Percentiles rank a stretch among this genome's conserved stretches.
Evolutionary conservation across 2,329 filamentous ascomycete species (phyloP).

Genomic region (Penicillium polonicum): DNA sequence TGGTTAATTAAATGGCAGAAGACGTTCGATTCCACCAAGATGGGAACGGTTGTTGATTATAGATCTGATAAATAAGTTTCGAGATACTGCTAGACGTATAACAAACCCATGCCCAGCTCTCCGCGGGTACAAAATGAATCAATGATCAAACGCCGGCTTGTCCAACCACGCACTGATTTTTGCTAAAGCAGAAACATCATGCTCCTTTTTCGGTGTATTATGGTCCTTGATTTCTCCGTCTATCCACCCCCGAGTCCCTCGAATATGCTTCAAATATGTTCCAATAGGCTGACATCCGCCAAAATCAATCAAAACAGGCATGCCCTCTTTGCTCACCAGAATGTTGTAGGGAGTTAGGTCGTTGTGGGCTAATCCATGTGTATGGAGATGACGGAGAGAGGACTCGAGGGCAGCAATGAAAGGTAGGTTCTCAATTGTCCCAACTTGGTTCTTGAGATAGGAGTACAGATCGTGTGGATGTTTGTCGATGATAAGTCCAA

Average conservation of each 20-base stretch:
- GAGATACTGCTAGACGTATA: background rate
- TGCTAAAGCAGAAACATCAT: conserved; percentile 4
- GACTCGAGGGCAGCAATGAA: conserved; percentile 21
- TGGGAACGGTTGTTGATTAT: background rate
- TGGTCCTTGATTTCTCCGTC: conserved; percentile 1
- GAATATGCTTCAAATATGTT: conserved; percentile 48
- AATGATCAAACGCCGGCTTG: background rate
- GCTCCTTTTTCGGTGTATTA: background rate
- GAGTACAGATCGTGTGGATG: conserved; percentile 3
- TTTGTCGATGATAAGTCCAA: conserved; percentile 21
- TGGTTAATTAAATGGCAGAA: no score
- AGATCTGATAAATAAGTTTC: background rate
- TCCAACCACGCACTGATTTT: conserved; percentile 2
- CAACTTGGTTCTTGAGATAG: background rate
- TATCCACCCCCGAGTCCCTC: conserved; percentile 11
- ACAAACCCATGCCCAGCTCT: background rate
- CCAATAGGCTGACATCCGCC: conserved; percentile 23
- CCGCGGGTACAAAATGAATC: background rate
- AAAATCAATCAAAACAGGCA: conserved; percentile 30
- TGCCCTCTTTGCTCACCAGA: conserved; percentile 20
- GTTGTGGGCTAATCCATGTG: conserved; percentile 29
- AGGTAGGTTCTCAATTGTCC: background rate
- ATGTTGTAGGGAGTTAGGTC: conserved; percentile 30
- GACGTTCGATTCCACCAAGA: background rate
- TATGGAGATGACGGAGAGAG: conserved; percentile 25